These are phyloP conservation scores for Aspergillaceae sp. DNA, from an alignment of 2,329 filamentous ascomycete species.

Conservation along the genomic window DNA sequence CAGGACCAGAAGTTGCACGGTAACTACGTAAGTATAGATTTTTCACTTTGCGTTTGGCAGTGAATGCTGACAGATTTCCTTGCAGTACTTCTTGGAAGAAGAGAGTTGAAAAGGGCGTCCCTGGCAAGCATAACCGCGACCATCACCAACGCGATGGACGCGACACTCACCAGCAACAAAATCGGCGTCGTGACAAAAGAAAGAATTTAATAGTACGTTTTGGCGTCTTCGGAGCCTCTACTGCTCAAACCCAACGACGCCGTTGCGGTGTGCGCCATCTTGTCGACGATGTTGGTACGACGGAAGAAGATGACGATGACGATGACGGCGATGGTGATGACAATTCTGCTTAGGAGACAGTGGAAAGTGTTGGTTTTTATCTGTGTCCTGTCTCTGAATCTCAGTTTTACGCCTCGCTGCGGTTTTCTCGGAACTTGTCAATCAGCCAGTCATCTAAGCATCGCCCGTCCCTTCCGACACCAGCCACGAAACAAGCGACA, in stretches of 20 bases:
- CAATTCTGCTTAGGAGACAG: constrained; percentile 7
- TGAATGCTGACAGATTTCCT: constrained; percentile 5
- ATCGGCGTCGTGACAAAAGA: constrained; percentile 22
- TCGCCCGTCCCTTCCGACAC: not conserved
- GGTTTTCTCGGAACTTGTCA: constrained; percentile 1
- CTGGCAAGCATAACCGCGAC: constrained; percentile 32
- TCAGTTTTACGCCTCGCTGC: constrained; percentile 8
- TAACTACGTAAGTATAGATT: constrained; percentile 59
- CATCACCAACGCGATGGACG: constrained; percentile 29
- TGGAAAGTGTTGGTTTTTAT: constrained; percentile 2
- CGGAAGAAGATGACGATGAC: constrained; percentile 48
- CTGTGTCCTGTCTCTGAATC: constrained; percentile 5
- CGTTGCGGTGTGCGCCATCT: constrained; percentile 36
- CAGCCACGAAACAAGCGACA: too few relatives aligned
- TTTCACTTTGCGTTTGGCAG: not conserved
- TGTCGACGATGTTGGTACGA: constrained; percentile 44
- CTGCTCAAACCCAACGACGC: constrained; percentile 22
- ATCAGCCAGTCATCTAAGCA: not conserved
- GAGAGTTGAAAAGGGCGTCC: constrained; percentile 59
- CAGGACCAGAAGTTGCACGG: constrained; percentile 92
- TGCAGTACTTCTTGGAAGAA: constrained; percentile 91
- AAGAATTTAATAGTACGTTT: constrained; percentile 30
- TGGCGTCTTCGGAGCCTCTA: constrained; percentile 37
- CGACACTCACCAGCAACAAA: constrained; percentile 27
- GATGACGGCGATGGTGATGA: constrained; percentile 53